Base-by-base conservation (phyloP, 768 basidiomycete species). In the Leccinum olivaceopallidum region DNA sequence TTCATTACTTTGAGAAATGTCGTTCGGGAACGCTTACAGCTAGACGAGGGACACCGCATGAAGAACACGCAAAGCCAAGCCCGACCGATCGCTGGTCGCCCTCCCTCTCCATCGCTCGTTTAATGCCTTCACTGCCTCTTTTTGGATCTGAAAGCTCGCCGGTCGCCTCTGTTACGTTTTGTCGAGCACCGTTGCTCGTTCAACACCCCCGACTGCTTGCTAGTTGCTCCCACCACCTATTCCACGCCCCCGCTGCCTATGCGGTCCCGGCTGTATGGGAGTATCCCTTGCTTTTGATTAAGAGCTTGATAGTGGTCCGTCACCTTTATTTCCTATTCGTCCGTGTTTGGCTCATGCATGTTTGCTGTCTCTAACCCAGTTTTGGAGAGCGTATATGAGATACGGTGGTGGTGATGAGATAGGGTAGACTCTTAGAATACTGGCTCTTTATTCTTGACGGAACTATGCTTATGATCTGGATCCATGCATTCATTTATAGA, bases 371-470 rank as follows among this genome's bases (percentile, higher is more conserved):
- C 22, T 24, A 24, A 24, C 42, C 16, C 69, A 94, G 90, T 90
- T 98, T 73, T 95, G 87, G 85, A 94, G 89, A 2, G 95, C 95
- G 0, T 90, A 88, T 60, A 73, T 94, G 95, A 98, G 74, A 80
- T 95, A 32, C 78, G 86, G 34, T 90, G 87, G 87, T 90, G 87
- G 86, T 72, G 64, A 63, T 18, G 49, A 26, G 5, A 32, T 5
- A 18, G 26, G 34, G n/a, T 48, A 30, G 37, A 58, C 16, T 49
- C 28, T 30, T 44, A 54, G 53, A 61, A 16, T 37, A 47, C 32
- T 16, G 3, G 0, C n/a, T 12, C 16, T 26, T 34, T 42, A 34
- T 47, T 36, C 32, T 56, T 53, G 56, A 5, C 18, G 63, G 67
- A 51, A 14, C 60, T 59, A 68, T 60, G 55, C 55, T 14, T 52